Percentiles rank a stretch among this genome's conserved stretches.
Conservation (phyloP, 108 stramenopile genomes). For the Pseudonitzschia pungens region DNA sequence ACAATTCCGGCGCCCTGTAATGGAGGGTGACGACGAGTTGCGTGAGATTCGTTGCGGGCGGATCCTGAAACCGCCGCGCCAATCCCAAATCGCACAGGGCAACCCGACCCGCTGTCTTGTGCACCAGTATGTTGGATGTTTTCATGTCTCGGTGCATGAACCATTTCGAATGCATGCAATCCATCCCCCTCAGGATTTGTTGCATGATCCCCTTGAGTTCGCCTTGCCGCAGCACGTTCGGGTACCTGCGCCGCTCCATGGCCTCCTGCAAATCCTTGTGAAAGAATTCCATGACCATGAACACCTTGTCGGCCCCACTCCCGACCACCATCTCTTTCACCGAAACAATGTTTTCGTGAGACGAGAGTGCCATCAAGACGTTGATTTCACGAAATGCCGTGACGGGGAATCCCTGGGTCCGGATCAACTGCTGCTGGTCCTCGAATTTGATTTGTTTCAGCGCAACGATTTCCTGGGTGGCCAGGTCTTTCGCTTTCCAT, state of each 20-base stretch:
- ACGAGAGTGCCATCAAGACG: slow-evolving; percentile 65
- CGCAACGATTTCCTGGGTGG: slow-evolving; percentile 81
- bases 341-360: slow-evolving; percentile 83
- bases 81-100: slow-evolving; percentile 93
- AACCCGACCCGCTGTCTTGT: slow-evolving; percentile 58
- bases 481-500: slow-evolving; percentile 87
- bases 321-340: slow-evolving; percentile 91
- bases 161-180: slow-evolving; percentile 81
- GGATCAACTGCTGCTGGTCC: slow-evolving; percentile 36
- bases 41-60: slow-evolving; percentile 63
- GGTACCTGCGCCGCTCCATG: slow-evolving; percentile 50
- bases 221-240: slow-evolving; percentile 66
- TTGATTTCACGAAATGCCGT: slow-evolving; percentile 91
- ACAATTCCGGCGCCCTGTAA: slow-evolving; percentile 90
- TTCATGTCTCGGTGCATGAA: slow-evolving; percentile 93
- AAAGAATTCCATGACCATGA: slow-evolving; percentile 94
- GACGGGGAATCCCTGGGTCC: slow-evolving; percentile 86
- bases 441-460: slow-evolving; percentile 93
- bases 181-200: slow-evolving; percentile 76
- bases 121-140: slow-evolving; percentile 88
- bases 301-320: slow-evolving; percentile 62
- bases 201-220: slow-evolving; percentile 80
- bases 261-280: slow-evolving; percentile 90
- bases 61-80: slow-evolving; percentile 78
- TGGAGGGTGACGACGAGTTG: slow-evolving; percentile 90